Base-by-base conservation (phyloP, 139 green algal species). In the Trebouxia sp. region DNA sequence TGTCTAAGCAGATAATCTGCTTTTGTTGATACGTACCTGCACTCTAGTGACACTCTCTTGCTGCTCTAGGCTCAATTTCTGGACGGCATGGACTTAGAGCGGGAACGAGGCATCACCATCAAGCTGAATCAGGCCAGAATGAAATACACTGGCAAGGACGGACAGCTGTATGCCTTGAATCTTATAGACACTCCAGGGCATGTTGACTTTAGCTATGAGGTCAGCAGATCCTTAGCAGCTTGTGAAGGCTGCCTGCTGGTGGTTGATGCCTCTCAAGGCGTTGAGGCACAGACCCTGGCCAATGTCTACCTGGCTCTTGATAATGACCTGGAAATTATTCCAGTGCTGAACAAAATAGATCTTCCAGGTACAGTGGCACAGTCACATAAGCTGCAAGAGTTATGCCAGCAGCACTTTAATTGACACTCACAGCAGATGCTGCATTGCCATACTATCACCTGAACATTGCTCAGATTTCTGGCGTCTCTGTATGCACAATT, bases 291-390 rank as follows among this genome's bases (percentile, higher is more conserved):
- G 87, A 99, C 96, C 3, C 86, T 99, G 38, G 96, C 96, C 58
- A 99, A 99, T 84, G 95, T 99, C 76, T 99, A 98, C 88, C 84
- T 99, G 32, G 96, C 96, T 3, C 69, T 99, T 30, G 96, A 99
- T 65, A 97, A 97, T 78, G 95, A 98, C 66, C 87, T 99, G 42
- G 96, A 98, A 76, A 96, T 98, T 88, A 95, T 98, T 48, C 90
- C 91, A 1, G 90, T 98, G 24, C 85, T 99, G 17, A 99, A 99
- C 89, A 99, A 99, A 80, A 98, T 99, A 69, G 96, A 99, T 86
- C 85, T 99, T 48, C 96, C 96, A 75, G 95, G 90, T 92, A 67
- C 14, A 82, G 0, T 9, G 10, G 6, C 7, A 35, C 65, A 50
- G 22, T 10, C 14, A 1, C 0, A 12, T 28, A 12, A 32, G 8